phyloP scores from a whole-genome alignment of 2,329 filamentous ascomycete genomes.

The Mycosphaerella sp. region DNA sequence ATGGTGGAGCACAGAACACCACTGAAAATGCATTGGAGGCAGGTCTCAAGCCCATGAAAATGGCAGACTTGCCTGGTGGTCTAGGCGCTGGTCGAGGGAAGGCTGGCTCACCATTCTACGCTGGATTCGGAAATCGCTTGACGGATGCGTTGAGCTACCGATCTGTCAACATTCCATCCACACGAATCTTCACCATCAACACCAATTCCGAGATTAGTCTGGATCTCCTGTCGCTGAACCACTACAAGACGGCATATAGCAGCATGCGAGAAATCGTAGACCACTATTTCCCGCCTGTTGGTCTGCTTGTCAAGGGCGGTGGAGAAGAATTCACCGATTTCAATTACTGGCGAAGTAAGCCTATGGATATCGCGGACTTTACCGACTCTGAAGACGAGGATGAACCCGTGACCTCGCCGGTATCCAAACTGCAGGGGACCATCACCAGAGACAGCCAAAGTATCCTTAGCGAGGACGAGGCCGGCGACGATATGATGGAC shows the following conservation, averaged over 20 bases:
- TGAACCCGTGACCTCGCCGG: slow-evolving; percentile 17
- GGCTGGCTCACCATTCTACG: slow-evolving; percentile 69
- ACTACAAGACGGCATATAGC: slow-evolving; percentile 93
- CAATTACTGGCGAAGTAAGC: slow-evolving; percentile 85
- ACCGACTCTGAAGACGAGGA: slow-evolving; percentile 69
- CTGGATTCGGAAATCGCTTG: slow-evolving; percentile 91
- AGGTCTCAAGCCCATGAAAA: slow-evolving; percentile 23
- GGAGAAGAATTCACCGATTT: slow-evolving; percentile 97
- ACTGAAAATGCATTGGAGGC: slow-evolving; percentile 26
- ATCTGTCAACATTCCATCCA: slow-evolving; percentile 89
- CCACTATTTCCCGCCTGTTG: slow-evolving; percentile 93
- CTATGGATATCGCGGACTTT: slow-evolving; percentile 81
- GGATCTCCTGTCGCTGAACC: slow-evolving; percentile 83
- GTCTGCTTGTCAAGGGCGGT: slow-evolving; percentile 76
- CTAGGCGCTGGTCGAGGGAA: slow-evolving; percentile 25
- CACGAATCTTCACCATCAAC: slow-evolving; percentile 97
- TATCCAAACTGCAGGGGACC: slow-evolving; percentile 8
- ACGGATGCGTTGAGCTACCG: slow-evolving; percentile 96
- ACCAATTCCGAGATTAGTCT: slow-evolving; percentile 92
- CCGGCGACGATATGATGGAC: slow-evolving; percentile 22
- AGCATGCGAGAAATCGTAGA: slow-evolving; percentile 97
- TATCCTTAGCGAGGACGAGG: slow-evolving; percentile 32
- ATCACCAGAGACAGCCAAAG: slow-evolving; percentile 19
- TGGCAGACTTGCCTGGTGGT: slow-evolving; percentile 9
- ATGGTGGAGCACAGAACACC: slow-evolving; percentile 31